These are phyloP conservation scores for Ocimum tenuiflorum DNA, from an alignment of 257 asterid genomes.

Conservation along the genomic window DNA sequence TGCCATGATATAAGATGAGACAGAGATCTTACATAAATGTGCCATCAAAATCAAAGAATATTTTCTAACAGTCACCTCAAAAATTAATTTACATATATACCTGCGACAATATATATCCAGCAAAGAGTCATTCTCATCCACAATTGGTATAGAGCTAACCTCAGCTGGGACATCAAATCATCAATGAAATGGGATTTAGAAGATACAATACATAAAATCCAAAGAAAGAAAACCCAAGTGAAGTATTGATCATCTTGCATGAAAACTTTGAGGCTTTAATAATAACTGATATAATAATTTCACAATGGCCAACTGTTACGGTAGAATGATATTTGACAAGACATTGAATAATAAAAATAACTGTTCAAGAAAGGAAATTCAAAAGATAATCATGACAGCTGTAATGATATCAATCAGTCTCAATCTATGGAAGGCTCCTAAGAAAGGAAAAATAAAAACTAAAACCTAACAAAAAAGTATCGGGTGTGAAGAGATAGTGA, in stretches of 20 bases:
- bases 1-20: constrained; percentile 24
- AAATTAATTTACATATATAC: constrained; percentile 25
- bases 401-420: background rate
- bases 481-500: background rate
- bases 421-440: background rate
- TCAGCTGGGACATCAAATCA: constrained; percentile 41
- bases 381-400: background rate
- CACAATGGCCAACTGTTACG: background rate
- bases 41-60: constrained; percentile 3
- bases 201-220: background rate
- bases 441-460: constrained; percentile 1
- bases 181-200: constrained; percentile 1
- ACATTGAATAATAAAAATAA: background rate
- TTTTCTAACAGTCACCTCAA: background rate
- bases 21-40: background rate
- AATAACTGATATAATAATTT: background rate
- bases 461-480: constrained; percentile 1
- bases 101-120: constrained; percentile 68
- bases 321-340: background rate
- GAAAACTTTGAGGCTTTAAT: background rate
- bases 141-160: constrained; percentile 68
- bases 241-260: background rate
- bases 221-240: background rate
- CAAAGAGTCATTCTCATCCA: constrained; percentile 66
- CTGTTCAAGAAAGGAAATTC: background rate